These are phyloP conservation scores for Xylaria sp. DNA, from an alignment of 2,329 filamentous ascomycete genomes.

Conservation along the genomic window DNA sequence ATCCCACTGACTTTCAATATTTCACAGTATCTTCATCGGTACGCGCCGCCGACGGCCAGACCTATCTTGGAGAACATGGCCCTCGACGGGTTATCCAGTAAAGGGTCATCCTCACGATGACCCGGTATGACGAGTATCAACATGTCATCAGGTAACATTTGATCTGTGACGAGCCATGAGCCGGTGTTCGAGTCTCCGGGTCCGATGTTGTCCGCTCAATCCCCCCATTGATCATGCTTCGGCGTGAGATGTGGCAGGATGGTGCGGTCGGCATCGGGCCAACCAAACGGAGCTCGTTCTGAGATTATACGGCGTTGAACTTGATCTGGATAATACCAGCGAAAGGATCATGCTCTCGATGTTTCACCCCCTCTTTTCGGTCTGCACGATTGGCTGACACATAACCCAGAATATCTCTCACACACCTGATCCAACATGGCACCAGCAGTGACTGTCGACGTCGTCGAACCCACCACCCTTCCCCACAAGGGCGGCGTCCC, in stretches of 20 bases:
- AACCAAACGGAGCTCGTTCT: slow-evolving; percentile 55
- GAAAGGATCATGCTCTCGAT: slow-evolving; percentile 94
- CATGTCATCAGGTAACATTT: slow-evolving; percentile 50
- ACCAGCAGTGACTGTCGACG: slow-evolving; percentile 76
- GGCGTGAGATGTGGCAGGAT: neutral
- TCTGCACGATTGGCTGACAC: slow-evolving; percentile 51
- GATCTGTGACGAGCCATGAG: slow-evolving; percentile 51
- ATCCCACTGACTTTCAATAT: slow-evolving; percentile 32
- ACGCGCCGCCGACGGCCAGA: slow-evolving; percentile 43
- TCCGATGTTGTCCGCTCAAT: slow-evolving; percentile 33
- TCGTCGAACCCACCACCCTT: slow-evolving; percentile 63
- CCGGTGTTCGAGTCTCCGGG: slow-evolving; percentile 51
- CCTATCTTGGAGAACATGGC: slow-evolving; percentile 42
- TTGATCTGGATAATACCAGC: slow-evolving; percentile 99
- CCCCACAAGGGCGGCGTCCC: slow-evolving; percentile 58
- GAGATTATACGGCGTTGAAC: slow-evolving; percentile 93
- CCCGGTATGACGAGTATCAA: slow-evolving; percentile 44
- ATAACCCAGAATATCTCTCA: slow-evolving; percentile 41
- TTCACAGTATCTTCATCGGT: slow-evolving; percentile 43
- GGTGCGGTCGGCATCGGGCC: slow-evolving; percentile 18
- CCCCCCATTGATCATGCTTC: slow-evolving; percentile 6
- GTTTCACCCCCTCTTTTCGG: slow-evolving; percentile 52
- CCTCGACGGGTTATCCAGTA: slow-evolving; percentile 47
- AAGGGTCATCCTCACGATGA: slow-evolving; percentile 37
- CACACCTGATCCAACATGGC: slow-evolving; percentile 69